These are phyloP conservation scores for Termitomyces sp. DNA, from an alignment of 768 basidiomycete species.

Conservation along the genomic window DNA sequence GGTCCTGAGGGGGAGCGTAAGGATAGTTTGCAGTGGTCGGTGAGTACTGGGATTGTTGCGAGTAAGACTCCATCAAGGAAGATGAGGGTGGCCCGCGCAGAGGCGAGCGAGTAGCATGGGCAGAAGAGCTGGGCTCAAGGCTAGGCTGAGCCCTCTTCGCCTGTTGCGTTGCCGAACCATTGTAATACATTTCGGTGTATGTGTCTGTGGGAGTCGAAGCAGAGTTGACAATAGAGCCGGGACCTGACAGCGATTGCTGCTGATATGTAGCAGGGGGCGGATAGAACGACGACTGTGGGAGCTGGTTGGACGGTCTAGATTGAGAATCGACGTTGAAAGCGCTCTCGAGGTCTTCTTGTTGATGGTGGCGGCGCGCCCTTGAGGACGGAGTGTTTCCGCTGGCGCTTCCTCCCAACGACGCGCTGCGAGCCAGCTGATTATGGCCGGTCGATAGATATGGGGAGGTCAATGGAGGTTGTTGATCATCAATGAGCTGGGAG, in stretches of 20 bases:
- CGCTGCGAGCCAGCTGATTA: constrained; percentile 57
- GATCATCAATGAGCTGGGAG: constrained; percentile 63
- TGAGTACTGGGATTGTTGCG: constrained; percentile 64
- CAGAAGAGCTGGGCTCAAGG: constrained; percentile 45
- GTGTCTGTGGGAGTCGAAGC: constrained; percentile 39
- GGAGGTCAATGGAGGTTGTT: constrained; percentile 38
- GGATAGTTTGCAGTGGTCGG: constrained; percentile 50
- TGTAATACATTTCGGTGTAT: constrained; percentile 62
- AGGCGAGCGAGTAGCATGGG: constrained; percentile 56
- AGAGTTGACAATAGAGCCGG: constrained; percentile 26
- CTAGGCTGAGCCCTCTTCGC: constrained; percentile 53
- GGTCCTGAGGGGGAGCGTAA: constrained; percentile 40
- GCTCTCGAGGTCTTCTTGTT: constrained; percentile 63
- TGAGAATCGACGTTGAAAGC: constrained; percentile 37
- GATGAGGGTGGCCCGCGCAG: constrained; percentile 46
- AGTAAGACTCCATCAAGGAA: constrained; percentile 64
- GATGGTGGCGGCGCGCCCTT: constrained; percentile 59
- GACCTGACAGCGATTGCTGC: constrained; percentile 37
- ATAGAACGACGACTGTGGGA: constrained; percentile 47
- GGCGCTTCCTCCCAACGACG: constrained; percentile 53
- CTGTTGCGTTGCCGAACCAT: constrained; percentile 39
- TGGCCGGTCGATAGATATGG: constrained; percentile 49
- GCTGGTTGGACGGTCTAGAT: constrained; percentile 36
- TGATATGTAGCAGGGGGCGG: constrained; percentile 56
- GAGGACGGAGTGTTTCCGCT: constrained; percentile 33